Evolutionary conservation across 2,329 filamentous ascomycete genomes (phyloP).

Genomic region (Phyllosticta citribraziliensis): DNA sequence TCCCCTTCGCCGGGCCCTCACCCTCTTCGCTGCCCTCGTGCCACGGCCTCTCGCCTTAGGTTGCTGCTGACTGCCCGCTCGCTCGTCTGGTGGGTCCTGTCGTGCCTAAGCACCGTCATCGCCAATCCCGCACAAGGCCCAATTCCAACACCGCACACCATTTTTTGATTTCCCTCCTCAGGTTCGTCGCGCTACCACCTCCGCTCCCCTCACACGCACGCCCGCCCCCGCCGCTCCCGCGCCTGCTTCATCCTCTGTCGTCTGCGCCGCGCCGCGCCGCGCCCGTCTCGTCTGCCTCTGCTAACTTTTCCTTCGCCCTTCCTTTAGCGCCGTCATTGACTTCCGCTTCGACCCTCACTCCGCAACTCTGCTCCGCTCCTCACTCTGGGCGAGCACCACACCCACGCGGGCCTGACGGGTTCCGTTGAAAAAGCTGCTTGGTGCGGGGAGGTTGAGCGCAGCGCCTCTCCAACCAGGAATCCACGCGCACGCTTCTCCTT

Average conservation of each 20-base stretch:
- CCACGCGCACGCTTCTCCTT: background rate
- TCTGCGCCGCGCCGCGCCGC: background rate
- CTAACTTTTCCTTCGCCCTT: conserved; percentile 3
- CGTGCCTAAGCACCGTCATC: conserved; percentile 11
- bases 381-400: conserved; percentile 4
- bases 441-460: conserved; percentile 31
- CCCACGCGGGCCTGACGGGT: conserved; percentile 4
- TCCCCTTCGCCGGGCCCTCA: background rate
- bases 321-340: conserved; percentile 1
- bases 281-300: background rate
- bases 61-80: conserved; percentile 6
- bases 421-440: conserved; percentile 11
- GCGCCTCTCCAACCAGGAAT: conserved; percentile 32
- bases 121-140: conserved; percentile 4
- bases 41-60: background rate
- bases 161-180: conserved; percentile 4
- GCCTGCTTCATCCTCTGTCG: background rate
- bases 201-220: background rate
- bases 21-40: background rate
- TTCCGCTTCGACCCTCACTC: conserved; percentile 4
- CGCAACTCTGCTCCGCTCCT: conserved; percentile 2
- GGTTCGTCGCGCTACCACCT: conserved; percentile 6
- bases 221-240: background rate
- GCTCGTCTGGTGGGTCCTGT: conserved; percentile 5
- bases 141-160: conserved; percentile 10